Percentiles rank a stretch among this genome's conserved stretches.
These are phyloP conservation scores for Lachancea waltii DNA, from an alignment of 805 yeast species.

Conservation along the genomic window DNA sequence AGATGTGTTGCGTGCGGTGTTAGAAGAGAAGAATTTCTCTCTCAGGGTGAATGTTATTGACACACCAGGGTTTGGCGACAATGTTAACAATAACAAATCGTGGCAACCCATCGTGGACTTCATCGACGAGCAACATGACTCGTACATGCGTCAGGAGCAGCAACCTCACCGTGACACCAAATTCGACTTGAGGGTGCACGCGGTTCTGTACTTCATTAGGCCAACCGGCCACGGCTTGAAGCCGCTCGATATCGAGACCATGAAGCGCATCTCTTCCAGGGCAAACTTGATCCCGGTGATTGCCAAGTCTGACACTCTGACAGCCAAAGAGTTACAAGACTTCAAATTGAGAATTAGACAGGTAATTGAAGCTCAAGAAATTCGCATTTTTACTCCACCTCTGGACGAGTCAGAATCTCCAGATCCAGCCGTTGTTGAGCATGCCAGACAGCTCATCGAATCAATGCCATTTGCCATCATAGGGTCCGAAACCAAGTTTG, in stretches of 20 bases:
- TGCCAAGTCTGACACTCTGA: slow-evolving; percentile 81
- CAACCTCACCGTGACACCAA: slow-evolving; percentile 67
- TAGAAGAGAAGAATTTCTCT: slow-evolving; percentile 78
- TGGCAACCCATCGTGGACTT: slow-evolving; percentile 87
- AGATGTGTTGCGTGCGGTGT: slow-evolving; percentile 69
- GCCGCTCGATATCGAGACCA: slow-evolving; percentile 81
- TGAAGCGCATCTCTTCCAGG: slow-evolving; percentile 74
- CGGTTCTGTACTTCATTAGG: slow-evolving; percentile 80
- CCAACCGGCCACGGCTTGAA: slow-evolving; percentile 87
- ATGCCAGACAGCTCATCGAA: slow-evolving; percentile 71
- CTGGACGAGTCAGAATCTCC: slow-evolving; percentile 39
- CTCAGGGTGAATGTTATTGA: slow-evolving; percentile 76
- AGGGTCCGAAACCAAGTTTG: slow-evolving; percentile 68
- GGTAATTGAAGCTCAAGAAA: slow-evolving; percentile 77
- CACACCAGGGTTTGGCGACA: slow-evolving; percentile 93
- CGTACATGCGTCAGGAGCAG: slow-evolving; percentile 86
- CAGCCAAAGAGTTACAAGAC: slow-evolving; percentile 58
- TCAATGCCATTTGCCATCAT: slow-evolving; percentile 83
- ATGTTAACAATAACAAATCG: slow-evolving; percentile 74
- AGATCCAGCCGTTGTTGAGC: slow-evolving; percentile 71
- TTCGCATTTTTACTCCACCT: slow-evolving; percentile 78
- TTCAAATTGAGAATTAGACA: slow-evolving; percentile 75
- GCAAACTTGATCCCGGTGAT: slow-evolving; percentile 86
- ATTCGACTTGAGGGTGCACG: slow-evolving; percentile 85
- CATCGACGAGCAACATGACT: slow-evolving; percentile 85